These are phyloP conservation scores for Rhizoclosmatium globosum DNA, from an alignment of 192 early-diverging fungal species.

Conservation along the genomic window DNA sequence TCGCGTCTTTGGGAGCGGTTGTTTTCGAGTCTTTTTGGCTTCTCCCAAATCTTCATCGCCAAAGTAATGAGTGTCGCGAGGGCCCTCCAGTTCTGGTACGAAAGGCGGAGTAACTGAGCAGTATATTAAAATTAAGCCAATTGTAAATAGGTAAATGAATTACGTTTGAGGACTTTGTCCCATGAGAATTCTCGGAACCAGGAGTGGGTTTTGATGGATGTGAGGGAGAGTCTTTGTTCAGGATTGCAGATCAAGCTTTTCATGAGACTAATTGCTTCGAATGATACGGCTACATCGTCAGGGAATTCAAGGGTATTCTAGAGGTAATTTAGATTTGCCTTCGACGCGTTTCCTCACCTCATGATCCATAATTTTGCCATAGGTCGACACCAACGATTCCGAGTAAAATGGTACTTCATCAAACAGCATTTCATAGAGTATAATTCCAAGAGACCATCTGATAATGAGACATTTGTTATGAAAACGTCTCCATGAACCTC, in stretches of 20 bases:
- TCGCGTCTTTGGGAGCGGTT: constrained; percentile 45
- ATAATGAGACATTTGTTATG: neutral
- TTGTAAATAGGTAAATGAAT: constrained; percentile 8
- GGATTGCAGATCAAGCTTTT: constrained; percentile 72
- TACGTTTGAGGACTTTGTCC: constrained; percentile 50
- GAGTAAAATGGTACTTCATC: constrained; percentile 91
- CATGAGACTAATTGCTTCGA: constrained; percentile 77
- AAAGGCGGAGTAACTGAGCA: constrained; percentile 72
- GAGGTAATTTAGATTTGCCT: neutral
- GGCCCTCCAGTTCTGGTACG: constrained; percentile 83
- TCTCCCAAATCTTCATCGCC: constrained; percentile 77
- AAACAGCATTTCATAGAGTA: constrained; percentile 85
- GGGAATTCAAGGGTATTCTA: constrained; percentile 78
- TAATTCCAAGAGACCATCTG: constrained; percentile 69
- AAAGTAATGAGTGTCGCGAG: constrained; percentile 92
- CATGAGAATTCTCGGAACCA: constrained; percentile 60
- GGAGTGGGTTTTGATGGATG: constrained; percentile 53
- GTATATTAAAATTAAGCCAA: neutral
- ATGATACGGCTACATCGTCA: constrained; percentile 62
- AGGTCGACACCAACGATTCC: constrained; percentile 85
- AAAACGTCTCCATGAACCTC: neutral
- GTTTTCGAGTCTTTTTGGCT: constrained; percentile 53
- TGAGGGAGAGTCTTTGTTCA: constrained; percentile 71
- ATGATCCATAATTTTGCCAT: constrained; percentile 84
- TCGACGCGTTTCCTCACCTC: constrained; percentile 56